phyloP scores from a whole-genome alignment of 768 basidiomycete genomes.

The Rhizopogon roseolus region DNA sequence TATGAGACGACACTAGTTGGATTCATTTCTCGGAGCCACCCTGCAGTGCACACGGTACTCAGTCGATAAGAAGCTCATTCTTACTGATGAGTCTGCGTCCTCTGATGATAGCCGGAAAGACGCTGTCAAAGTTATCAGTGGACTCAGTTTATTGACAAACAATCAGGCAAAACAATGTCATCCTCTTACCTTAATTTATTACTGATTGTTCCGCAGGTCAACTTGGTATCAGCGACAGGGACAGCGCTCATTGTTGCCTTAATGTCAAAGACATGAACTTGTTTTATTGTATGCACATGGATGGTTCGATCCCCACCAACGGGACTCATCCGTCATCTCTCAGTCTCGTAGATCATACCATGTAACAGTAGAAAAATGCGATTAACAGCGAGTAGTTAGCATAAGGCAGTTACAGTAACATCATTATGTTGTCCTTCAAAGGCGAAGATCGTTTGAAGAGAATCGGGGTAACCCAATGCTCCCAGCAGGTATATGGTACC shows the following conservation, averaged over 20 bases:
- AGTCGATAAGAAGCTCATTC: constrained; percentile 49
- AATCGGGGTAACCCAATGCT: background rate
- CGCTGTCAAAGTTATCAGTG: constrained; percentile 54
- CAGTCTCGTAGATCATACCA: too few relatives aligned
- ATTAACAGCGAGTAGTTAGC: background rate
- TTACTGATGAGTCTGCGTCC: constrained; percentile 47
- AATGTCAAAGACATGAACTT: background rate
- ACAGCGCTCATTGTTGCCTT: constrained; percentile 34
- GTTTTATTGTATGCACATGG: too few relatives aligned
- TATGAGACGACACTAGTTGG: constrained; percentile 44
- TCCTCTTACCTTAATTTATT: background rate
- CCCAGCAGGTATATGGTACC: background rate
- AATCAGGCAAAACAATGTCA: constrained; percentile 55
- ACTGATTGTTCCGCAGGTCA: constrained; percentile 27
- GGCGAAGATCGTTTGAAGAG: background rate
- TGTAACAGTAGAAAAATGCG: background rate
- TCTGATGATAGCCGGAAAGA: constrained; percentile 26
- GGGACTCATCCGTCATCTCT: too few relatives aligned
- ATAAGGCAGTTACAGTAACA: background rate
- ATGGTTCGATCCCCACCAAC: too few relatives aligned
- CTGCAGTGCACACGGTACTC: constrained; percentile 79
- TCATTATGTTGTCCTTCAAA: too few relatives aligned
- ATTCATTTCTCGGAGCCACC: constrained; percentile 85
- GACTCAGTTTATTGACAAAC: constrained; percentile 71
- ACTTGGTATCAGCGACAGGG: constrained; percentile 37